Conservation (phyloP, 164 flowering plant genomes). For the Stephania japonica region DNA sequence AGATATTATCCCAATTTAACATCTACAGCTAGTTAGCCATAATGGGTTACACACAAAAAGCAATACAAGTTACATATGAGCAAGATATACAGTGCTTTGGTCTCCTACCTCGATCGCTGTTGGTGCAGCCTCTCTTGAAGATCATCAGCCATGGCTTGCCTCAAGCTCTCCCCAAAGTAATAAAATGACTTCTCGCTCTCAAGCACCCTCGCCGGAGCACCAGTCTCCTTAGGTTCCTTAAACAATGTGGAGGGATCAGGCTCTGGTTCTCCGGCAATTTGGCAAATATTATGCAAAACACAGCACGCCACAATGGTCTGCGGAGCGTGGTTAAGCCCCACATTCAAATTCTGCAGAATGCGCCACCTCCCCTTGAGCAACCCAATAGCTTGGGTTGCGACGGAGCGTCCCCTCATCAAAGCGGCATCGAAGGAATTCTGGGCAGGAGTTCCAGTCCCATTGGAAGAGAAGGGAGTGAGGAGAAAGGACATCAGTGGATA, state of each 20-base stretch:
- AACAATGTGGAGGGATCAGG: constrained; percentile 37
- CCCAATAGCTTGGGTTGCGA: constrained; percentile 77
- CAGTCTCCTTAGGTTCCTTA: constrained; percentile 76
- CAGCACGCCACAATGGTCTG: constrained; percentile 95
- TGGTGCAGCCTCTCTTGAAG: constrained; percentile 38
- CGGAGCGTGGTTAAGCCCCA: constrained; percentile 80
- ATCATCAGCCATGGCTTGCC: constrained; percentile 88
- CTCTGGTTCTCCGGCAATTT: constrained; percentile 92
- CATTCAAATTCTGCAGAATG: constrained; percentile 84
- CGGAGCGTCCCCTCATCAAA: constrained; percentile 62
- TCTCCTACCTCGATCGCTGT: constrained; percentile 46
- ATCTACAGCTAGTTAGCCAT: neutral
- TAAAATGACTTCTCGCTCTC: constrained; percentile 74
- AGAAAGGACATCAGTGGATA: constrained; percentile 73
- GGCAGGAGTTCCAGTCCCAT: constrained; percentile 50
- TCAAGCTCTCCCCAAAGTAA: constrained; percentile 64
- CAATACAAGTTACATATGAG: neutral
- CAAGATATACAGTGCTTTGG: neutral
- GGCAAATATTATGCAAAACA: constrained; percentile 92
- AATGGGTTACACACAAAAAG: neutral
- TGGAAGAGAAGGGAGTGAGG: constrained; percentile 64
- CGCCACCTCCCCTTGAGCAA: constrained; percentile 89
- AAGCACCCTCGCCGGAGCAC: constrained; percentile 46
- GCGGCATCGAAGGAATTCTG: constrained; percentile 76
- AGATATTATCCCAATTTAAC: neutral